Evolutionary conservation across 345 rosid genomes (phyloP), one percentile per base, ranked within the genome.

Genomic region (Acer negundo): DNA sequence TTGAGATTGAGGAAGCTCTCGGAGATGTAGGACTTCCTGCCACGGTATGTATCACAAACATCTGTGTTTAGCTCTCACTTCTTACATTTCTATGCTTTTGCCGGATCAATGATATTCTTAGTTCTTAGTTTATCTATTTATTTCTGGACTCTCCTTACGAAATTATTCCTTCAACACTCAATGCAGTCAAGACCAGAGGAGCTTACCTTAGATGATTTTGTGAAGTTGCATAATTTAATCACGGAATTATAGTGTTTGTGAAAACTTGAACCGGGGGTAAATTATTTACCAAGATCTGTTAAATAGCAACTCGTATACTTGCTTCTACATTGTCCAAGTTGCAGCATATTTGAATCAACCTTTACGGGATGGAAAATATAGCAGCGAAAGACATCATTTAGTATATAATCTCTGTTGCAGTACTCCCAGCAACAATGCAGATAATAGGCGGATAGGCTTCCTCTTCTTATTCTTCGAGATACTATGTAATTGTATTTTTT

Each of bases 101-200:
- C 12, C 74, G 61, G 51, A 26, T 64, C 16, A 59, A 26, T 13
- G 31, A 42, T 22, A 20, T 15, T 11, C 13, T 63, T 49, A 35
- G 9, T 49, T 51, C 28, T 67, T 6, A n/a, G 19, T 75, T 62
- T 55, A 35, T 73, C 10, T 62, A n/a, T 9, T 28, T n/a, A 3
- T 42, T 20, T 20, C 63, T 67, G 3, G 10, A 28, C 46, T 26
- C 72, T 38, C 17, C 35, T n/a, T 19, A 16, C 15, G 11, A 8
- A 58, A 5, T 10, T 46, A 3, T 61, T 22, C 38, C 62, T 62
- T 6, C 6, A 69, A 58, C 62, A 49, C 67, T 35, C 38, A 28
- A 53, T 78, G 90, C 97, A 93, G 98, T 90, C 98, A 70, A 92
- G 98, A 83, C 97, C 97, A 38, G 97, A 90, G 89, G 98, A 95